These are phyloP conservation scores for Sideroxylon spinosum DNA, from an alignment of 179 eudicot species.

Conservation along the genomic window DNA sequence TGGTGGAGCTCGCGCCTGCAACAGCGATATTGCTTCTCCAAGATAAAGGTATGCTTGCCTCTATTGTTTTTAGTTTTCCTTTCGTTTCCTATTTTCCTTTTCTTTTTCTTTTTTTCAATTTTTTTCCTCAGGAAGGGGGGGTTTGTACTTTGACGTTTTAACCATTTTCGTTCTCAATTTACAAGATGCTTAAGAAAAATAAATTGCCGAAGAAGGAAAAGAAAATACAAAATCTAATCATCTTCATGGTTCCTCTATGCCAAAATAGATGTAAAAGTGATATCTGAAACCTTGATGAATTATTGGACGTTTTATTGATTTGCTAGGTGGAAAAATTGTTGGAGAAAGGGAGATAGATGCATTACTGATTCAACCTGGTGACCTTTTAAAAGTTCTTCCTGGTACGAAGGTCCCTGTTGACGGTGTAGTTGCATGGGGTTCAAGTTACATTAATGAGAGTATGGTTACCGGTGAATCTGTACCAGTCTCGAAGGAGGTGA, in stretches of 20 bases:
- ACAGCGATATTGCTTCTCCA: constrained; percentile 71
- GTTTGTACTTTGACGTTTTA: no score
- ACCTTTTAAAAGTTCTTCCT: constrained; percentile 76
- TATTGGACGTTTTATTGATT: constrained; percentile 9
- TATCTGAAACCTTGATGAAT: not conserved
- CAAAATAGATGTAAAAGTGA: constrained; percentile 10
- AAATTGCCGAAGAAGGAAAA: not conserved
- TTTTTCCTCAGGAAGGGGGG: no score
- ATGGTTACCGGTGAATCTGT: constrained; percentile 96
- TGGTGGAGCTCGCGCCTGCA: constrained; percentile 88
- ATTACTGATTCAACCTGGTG: constrained; percentile 86
- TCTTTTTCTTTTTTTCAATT: not conserved
- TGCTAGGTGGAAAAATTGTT: constrained; percentile 60
- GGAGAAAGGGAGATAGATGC: constrained; percentile 88
- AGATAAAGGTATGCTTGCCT: constrained; percentile 56
- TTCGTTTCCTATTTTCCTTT: no score
- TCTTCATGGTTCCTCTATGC: not conserved
- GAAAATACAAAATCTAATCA: not conserved
- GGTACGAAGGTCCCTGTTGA: constrained; percentile 88
- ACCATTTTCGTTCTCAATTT: not conserved
- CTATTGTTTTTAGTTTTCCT: not conserved
- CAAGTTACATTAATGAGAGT: constrained; percentile 87
- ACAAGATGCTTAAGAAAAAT: not conserved
- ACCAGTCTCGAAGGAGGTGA: constrained; percentile 68
- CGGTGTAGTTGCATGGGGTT: constrained; percentile 81